Percentiles rank a stretch among this genome's conserved stretches.
phyloP scores from a whole-genome alignment of 495 filamentous ascomycete species.

The Penicillium roqueforti region DNA sequence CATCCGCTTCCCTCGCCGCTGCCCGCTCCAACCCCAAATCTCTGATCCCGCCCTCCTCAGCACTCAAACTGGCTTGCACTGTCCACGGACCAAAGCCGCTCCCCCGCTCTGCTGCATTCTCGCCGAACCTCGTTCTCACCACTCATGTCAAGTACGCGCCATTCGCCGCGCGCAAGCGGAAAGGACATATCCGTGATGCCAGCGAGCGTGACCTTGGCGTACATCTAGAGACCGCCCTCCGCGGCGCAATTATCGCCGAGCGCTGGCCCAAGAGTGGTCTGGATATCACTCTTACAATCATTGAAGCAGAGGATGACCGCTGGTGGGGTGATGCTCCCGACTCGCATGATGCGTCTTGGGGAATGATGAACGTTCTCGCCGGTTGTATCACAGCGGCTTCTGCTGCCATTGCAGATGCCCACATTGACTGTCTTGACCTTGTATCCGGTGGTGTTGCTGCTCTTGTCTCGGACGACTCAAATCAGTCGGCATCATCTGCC shows the following conservation, averaged over 20 bases:
- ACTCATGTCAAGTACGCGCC: conserved; percentile 95
- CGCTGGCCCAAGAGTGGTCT: conserved; percentile 96
- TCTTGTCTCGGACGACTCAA: conserved; percentile 51
- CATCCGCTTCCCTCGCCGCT: conserved; percentile 46
- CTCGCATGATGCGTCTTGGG: conserved; percentile 55
- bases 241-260: conserved; percentile 84
- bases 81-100: conserved; percentile 92
- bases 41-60: conserved; percentile 49
- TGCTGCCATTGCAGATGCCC: conserved; percentile 92
- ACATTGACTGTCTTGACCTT: conserved; percentile 91
- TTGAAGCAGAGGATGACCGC: conserved; percentile 82
- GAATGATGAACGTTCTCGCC: conserved; percentile 84
- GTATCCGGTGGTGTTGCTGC: conserved; percentile 88
- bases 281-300: conserved; percentile 83
- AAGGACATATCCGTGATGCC: conserved; percentile 82
- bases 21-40: conserved; percentile 46
- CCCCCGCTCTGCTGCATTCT: conserved; percentile 82
- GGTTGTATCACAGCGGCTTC: conserved; percentile 92
- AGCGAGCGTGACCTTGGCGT: conserved; percentile 85
- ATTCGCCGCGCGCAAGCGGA: conserved; percentile 76
- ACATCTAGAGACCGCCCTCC: conserved; percentile 84
- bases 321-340: conserved; percentile 53
- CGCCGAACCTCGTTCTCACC: conserved; percentile 82
- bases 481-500: conserved; percentile 22
- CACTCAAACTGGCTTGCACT: conserved; percentile 84